phyloP scores from a whole-genome alignment of 192 early-diverging fungal genomes.

The Podila minutissima region DNA sequence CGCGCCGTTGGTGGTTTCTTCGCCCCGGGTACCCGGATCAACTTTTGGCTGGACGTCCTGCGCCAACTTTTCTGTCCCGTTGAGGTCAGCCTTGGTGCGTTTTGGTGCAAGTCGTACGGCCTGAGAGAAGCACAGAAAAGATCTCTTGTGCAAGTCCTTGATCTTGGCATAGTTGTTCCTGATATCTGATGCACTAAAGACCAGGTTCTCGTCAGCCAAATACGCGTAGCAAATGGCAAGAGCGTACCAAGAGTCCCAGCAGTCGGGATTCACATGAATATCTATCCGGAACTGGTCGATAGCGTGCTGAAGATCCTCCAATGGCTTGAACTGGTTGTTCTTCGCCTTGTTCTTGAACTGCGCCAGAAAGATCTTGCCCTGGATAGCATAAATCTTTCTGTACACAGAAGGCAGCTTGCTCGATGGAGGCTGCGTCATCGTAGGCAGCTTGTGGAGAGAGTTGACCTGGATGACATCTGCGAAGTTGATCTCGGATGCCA shows the following conservation, averaged over 20 bases:
- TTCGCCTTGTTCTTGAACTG: conserved; percentile 62
- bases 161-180: conserved; percentile 59
- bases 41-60: not conserved
- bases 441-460: conserved; percentile 18
- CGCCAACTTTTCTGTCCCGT: not conserved
- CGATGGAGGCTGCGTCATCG: conserved; percentile 40
- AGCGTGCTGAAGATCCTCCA: conserved; percentile 66
- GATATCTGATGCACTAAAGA: conserved; percentile 69
- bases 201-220: conserved; percentile 72
- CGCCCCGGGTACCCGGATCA: too few relatives aligned
- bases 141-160: conserved; percentile 66
- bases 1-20: too few relatives aligned
- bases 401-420: conserved; percentile 55
- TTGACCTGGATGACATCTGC: conserved; percentile 35
- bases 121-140: conserved; percentile 73
- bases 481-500: conserved; percentile 49
- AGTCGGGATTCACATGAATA: conserved; percentile 63
- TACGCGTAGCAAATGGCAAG: conserved; percentile 65
- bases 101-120: conserved; percentile 43
- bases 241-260: conserved; percentile 72
- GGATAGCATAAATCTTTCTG: conserved; percentile 64
- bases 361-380: conserved; percentile 61
- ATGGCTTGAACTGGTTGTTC: conserved; percentile 58
- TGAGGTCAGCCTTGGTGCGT: not conserved
- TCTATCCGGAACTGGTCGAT: conserved; percentile 64